These are phyloP conservation scores for Penicillium crustosum DNA, from an alignment of 2,329 filamentous ascomycete genomes.

Conservation along the genomic window DNA sequence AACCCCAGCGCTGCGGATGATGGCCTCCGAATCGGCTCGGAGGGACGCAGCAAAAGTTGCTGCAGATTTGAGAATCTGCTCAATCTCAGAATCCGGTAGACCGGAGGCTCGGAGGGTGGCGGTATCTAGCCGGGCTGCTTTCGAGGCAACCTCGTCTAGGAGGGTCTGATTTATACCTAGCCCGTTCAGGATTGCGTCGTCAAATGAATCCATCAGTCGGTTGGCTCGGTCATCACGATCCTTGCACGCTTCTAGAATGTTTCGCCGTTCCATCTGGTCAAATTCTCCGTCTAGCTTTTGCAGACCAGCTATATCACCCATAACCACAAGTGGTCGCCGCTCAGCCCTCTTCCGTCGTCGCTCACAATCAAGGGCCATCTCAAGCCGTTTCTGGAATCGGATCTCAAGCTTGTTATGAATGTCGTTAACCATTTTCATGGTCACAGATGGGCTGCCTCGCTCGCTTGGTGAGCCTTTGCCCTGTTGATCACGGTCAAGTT, in stretches of 20 bases:
- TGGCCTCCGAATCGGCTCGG: slow-evolving; percentile 46
- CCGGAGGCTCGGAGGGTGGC: slow-evolving; percentile 34
- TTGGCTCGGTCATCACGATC: slow-evolving; percentile 52
- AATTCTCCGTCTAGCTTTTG: slow-evolving; percentile 51
- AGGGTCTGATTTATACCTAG: slow-evolving; percentile 53
- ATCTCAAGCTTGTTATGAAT: slow-evolving; percentile 51
- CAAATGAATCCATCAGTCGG: slow-evolving; percentile 52
- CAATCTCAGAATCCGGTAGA: slow-evolving; percentile 37
- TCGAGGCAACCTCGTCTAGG: slow-evolving; percentile 49
- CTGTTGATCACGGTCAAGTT: slow-evolving; percentile 44
- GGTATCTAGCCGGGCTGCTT: slow-evolving; percentile 41
- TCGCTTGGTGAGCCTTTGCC: slow-evolving; percentile 31
- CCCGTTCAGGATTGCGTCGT: slow-evolving; percentile 52
- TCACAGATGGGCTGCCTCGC: slow-evolving; percentile 41
- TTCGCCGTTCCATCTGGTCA: slow-evolving; percentile 53
- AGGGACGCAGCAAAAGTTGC: slow-evolving; percentile 42
- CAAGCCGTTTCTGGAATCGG: slow-evolving; percentile 51
- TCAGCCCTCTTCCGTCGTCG: slow-evolving; percentile 56
- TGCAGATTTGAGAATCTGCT: slow-evolving; percentile 41
- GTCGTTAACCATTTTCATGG: slow-evolving; percentile 48
- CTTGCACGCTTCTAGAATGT: slow-evolving; percentile 50
- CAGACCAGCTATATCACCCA: slow-evolving; percentile 52
- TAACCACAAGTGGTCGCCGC: slow-evolving; percentile 51
- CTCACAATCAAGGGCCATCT: slow-evolving; percentile 55
- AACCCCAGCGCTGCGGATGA: slow-evolving; percentile 48